Evolutionary conservation across 345 rosid genomes (phyloP).

Genomic region (Acer saccharum): DNA sequence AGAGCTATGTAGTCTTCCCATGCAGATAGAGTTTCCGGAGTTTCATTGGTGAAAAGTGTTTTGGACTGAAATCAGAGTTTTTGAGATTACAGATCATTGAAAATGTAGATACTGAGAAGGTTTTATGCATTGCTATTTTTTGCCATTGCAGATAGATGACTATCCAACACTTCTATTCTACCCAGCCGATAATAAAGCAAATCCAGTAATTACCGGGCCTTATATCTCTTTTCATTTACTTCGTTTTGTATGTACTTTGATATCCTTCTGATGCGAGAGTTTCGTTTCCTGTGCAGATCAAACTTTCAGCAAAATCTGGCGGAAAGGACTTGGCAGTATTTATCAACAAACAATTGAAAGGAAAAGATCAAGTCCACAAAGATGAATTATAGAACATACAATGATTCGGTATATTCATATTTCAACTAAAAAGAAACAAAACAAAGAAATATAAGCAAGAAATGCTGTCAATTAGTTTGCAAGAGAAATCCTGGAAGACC

Average conservation of each 20-base stretch:
- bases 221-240: background rate
- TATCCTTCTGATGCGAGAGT: conserved; percentile 20
- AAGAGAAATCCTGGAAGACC: conserved; percentile 19
- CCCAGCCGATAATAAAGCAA: conserved; percentile 59
- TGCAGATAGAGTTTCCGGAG: background rate
- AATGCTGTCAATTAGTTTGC: conserved; percentile 16
- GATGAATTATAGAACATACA: conserved; percentile 58
- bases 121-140: background rate
- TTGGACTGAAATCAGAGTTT: conserved; percentile 4
- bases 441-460: background rate
- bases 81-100: background rate
- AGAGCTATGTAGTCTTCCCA: too few relatives aligned
- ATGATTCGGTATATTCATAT: background rate
- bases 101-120: background rate
- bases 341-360: conserved; percentile 50
- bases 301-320: conserved; percentile 59
- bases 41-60: background rate
- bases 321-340: conserved; percentile 54
- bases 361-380: conserved; percentile 41
- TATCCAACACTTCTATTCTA: conserved; percentile 70
- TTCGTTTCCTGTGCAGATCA: conserved; percentile 40
- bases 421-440: background rate
- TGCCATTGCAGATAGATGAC: conserved; percentile 57
- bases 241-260: background rate
- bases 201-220: conserved; percentile 48